These are phyloP conservation scores for Exophiala sp. DNA, from an alignment of 2,329 filamentous ascomycete species.

Conservation along the genomic window DNA sequence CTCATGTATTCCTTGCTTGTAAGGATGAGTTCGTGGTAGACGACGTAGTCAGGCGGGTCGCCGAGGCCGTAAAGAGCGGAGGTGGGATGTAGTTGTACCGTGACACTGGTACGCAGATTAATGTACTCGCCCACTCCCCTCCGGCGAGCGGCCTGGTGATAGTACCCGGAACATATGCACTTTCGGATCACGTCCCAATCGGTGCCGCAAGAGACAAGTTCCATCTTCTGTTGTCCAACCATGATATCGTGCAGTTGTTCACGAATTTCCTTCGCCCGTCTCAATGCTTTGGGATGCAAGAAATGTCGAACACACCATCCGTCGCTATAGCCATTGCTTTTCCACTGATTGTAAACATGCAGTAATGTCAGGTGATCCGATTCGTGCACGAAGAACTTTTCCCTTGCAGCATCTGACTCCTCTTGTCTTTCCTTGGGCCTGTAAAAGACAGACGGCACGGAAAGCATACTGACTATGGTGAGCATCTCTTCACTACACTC, in stretches of 20 bases:
- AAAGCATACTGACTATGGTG: conserved; percentile 96
- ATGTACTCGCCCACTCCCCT: conserved; percentile 97
- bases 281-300: conserved; percentile 87
- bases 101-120: conserved; percentile 91
- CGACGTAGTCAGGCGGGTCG: conserved; percentile 91
- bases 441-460: conserved; percentile 94
- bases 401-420: conserved; percentile 88
- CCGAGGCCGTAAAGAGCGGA: conserved; percentile 88
- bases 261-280: conserved; percentile 87
- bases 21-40: conserved; percentile 96
- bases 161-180: conserved; percentile 96
- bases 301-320: conserved; percentile 93
- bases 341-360: conserved; percentile 95
- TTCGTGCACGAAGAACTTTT: conserved; percentile 98
- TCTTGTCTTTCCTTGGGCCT: conserved; percentile 94
- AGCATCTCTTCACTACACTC: conserved; percentile 96
- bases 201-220: conserved; percentile 80
- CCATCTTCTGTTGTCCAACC: conserved; percentile 80
- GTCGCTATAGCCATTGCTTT: conserved; percentile 82
- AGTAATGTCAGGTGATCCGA: conserved; percentile 94
- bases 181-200: conserved; percentile 96
- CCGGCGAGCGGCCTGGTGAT: conserved; percentile 93
- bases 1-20: conserved; percentile 96
- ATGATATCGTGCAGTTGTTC: conserved; percentile 94
- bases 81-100: conserved; percentile 90